Percentiles rank a stretch among this genome's conserved stretches.
These are phyloP conservation scores for Komagataella phaffii DNA, from an alignment of 805 yeast species.

Conservation along the genomic window DNA sequence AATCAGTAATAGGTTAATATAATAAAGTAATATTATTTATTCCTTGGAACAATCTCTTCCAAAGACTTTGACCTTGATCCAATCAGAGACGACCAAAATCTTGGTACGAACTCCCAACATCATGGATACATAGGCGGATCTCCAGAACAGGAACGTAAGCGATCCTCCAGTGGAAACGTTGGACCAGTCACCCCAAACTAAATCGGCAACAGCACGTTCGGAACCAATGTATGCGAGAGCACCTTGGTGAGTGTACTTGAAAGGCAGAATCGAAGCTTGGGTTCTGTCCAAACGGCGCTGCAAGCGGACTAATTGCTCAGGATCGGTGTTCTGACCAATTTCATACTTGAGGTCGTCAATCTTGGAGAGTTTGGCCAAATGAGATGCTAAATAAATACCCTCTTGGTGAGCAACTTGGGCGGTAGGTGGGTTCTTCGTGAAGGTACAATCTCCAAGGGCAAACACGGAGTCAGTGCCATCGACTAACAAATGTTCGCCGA, in stretches of 20 bases:
- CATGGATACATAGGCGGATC: constrained; percentile 88
- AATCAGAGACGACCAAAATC: constrained; percentile 73
- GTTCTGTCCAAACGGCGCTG: constrained; percentile 28
- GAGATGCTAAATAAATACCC: constrained; percentile 67
- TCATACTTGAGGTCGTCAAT: constrained; percentile 43
- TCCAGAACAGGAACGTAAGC: constrained; percentile 87
- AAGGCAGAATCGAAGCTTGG: constrained; percentile 36
- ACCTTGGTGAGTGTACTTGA: constrained; percentile 82
- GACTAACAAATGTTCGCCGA: constrained; percentile 70
- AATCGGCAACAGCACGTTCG: constrained; percentile 89
- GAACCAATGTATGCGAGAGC: constrained; percentile 89
- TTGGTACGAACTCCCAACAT: constrained; percentile 82
- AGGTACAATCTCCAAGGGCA: constrained; percentile 92
- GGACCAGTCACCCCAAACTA: constrained; percentile 68
- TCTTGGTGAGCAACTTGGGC: constrained; percentile 97
- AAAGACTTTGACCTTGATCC: constrained; percentile 77
- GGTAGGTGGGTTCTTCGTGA: constrained; percentile 85
- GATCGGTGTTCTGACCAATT: constrained; percentile 23
- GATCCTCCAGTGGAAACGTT: constrained; percentile 76
- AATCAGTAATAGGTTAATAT: background rate
- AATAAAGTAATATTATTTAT: constrained; percentile 12
- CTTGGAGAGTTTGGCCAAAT: constrained; percentile 51
- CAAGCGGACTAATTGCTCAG: constrained; percentile 28
- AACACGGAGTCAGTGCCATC: constrained; percentile 73
- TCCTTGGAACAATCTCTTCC: constrained; percentile 93